Conservation (phyloP, 768 basidiomycete genomes). For the Russula dissimulans region DNA sequence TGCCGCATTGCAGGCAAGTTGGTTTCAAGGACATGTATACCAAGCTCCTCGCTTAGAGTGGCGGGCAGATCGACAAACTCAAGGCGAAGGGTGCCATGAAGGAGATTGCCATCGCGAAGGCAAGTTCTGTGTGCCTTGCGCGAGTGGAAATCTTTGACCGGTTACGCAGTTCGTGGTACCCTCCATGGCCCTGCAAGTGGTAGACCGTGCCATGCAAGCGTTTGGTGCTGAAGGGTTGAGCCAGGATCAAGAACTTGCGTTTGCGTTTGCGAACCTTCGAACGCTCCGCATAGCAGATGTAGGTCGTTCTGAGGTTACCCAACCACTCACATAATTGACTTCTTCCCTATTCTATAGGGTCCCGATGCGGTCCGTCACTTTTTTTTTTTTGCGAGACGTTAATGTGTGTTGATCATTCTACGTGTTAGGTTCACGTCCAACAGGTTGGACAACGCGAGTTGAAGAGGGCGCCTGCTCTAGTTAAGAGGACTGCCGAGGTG, state of each 20-base stretch:
- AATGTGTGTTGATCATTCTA: background rate
- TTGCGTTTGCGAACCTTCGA: conserved; percentile 67
- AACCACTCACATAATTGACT: background rate
- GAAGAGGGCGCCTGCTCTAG: conserved; percentile 59
- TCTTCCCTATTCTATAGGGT: conserved; percentile 37
- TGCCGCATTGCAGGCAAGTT: conserved; percentile 70
- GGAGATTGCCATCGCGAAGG: conserved; percentile 97
- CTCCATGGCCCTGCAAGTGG: conserved; percentile 74
- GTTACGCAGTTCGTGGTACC: conserved; percentile 79
- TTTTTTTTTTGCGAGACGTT: background rate
- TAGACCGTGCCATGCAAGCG: conserved; percentile 94
- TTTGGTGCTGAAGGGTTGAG: conserved; percentile 95
- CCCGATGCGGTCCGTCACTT: conserved; percentile 57
- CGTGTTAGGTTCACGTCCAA: conserved; percentile 76
- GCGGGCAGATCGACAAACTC: conserved; percentile 69
- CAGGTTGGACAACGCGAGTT: conserved; percentile 90
- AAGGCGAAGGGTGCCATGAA: conserved; percentile 92
- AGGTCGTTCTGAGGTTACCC: conserved; percentile 23
- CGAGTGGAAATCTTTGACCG: background rate
- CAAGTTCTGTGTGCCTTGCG: conserved; percentile 24
- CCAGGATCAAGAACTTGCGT: conserved; percentile 80
- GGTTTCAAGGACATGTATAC: background rate
- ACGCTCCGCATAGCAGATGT: conserved; percentile 87
- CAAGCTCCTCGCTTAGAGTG: background rate
- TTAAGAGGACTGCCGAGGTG: conserved; percentile 42